Evolutionary conservation across 306 rosid species (phyloP), one percentile per base, ranked within the genome.

Genomic region (Bauhinia variegata): DNA sequence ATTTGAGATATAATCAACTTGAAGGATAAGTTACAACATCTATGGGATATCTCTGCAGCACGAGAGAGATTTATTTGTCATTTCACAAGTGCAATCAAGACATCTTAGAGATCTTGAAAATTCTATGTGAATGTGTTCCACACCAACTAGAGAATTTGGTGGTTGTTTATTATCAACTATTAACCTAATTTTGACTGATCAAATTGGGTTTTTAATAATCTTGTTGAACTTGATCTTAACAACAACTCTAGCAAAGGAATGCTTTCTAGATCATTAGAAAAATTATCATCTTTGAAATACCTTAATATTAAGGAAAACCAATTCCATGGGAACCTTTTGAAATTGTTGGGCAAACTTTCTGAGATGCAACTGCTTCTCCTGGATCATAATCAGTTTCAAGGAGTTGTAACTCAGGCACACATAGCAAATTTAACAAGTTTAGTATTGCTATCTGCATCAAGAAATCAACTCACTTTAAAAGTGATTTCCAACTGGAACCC

Each of bases 401-500:
- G 76, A 4, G 7, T n/a, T 3, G 39, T 69, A 2, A 18, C 59
- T 2, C 67, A 76, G 34, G 49, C 5, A 30, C 80, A 76, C 56
- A 52, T 76, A n/a, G 1, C 68, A 5, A 13, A 50, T 33, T 61
- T 76, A 0, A 47, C 52, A 1, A 47, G 19, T 3, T 47, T 47
- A 15, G 0, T 1, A 4, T 4, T 4, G 4, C 6, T 13, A 2
- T 4, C 1, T 2, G 52, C 18, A 0, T 47, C 17, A 4, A 9
- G 8, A 4, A 47, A 47, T 8, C 52, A 13, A 47, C 6, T 47
- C 7, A 47, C 19, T 15, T 47, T 47, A 13, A 47, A 47, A 47
- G 19, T 47, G 8, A n/a, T 7, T n/a, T 6, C 31, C 42, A 44
- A 39, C 11, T 78, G 82, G 78, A 11, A 2, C 19, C 74, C 74